Base-by-base conservation (phyloP, 1,284 basidiomycete species). In the Sphaerobolus stellatus region DNA sequence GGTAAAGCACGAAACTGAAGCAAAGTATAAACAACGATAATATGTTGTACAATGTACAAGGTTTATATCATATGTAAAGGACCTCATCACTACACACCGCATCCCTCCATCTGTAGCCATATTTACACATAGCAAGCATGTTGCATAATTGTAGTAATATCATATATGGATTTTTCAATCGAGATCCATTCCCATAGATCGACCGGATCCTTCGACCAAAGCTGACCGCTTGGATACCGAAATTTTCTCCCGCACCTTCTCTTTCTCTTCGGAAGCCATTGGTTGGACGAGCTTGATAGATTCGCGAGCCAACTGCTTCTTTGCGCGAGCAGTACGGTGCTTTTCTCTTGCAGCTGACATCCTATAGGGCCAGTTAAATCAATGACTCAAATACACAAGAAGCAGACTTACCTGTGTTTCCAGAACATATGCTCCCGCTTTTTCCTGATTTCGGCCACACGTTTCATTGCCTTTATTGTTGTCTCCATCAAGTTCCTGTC, bases 391-490 rank as follows among this genome's bases (percentile, higher is more conserved):
- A 63, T 25, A 54, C 44, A 28, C n/a, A 22, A 51, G 27, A 31
- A 20, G 44, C 20, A 13, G 40, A 73, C 79, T 57, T 56, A 88
- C 92, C 92, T 83, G 79, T 90, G 91, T 74, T 92, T 97, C 87
- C 89, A 99, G 83, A 99, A 99, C n/a, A 92, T 93, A 59, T 88
- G 83, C 70, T 99, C 97, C 71, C 97, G 82, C 68, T 88, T 84
- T 58, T 83, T 79, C 71, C 90, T 93, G 78, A 99, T 95, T 75
- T 98, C 94, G 59, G 88, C 85, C 50, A 99, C 82, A 59, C 97
- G 84, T 75, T 94, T 94, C 90, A 99, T 99, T 24, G 94, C 97
- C 74, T 90, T 88, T 70, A 99, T 82, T n/a, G 97, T 99, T 2
- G 92, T 93, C 68, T 90, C 83, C 54, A 99, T 79, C 47, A 99